A percentile compares a stretch with the other conserved stretches of the same genome.
These are phyloP conservation scores for Didymella segeticola DNA, from an alignment of 2,329 filamentous ascomycete species.

Conservation along the genomic window DNA sequence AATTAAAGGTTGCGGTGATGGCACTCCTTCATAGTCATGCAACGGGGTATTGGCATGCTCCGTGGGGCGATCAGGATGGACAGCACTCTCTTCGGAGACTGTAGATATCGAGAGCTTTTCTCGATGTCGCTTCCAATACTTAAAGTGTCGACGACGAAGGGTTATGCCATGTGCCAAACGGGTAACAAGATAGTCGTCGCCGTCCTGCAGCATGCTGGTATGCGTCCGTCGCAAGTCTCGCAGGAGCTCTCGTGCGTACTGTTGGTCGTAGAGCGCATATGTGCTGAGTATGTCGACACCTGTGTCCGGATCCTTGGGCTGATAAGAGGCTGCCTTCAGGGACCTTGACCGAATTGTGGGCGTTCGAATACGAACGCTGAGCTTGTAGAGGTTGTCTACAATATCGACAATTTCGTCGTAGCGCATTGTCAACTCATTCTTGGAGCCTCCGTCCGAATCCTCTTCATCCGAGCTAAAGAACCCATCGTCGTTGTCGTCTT, in stretches of 20 bases:
- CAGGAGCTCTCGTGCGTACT: constrained; percentile 42
- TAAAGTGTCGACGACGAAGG: constrained; percentile 46
- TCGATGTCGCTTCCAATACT: constrained; percentile 47
- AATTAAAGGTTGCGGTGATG: constrained; percentile 11
- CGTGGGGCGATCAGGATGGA: neutral
- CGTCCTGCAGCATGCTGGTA: constrained; percentile 3
- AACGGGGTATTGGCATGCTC: constrained; percentile 14
- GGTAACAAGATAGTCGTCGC: constrained; percentile 31
- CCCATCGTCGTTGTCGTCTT: constrained; percentile 33
- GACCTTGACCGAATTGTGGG: constrained; percentile 45
- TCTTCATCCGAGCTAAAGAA: constrained; percentile 41
- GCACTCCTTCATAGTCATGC: constrained; percentile 21
- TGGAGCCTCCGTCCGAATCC: constrained; percentile 27
- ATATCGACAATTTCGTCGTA: constrained; percentile 47
- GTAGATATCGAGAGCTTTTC: constrained; percentile 42
- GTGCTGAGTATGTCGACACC: constrained; percentile 42
- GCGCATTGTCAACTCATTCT: constrained; percentile 44
- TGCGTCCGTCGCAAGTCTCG: constrained; percentile 28
- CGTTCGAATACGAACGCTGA: constrained; percentile 46
- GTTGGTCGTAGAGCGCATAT: constrained; percentile 41
- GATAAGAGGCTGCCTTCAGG: constrained; percentile 44
- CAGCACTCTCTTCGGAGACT: constrained; percentile 26
- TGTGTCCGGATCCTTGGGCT: constrained; percentile 45
- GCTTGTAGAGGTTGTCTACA: constrained; percentile 47
- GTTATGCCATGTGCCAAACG: constrained; percentile 43